phyloP scores from a whole-genome alignment of 2,329 filamentous ascomycete genomes.

The Torrubiella hemipterigena region DNA sequence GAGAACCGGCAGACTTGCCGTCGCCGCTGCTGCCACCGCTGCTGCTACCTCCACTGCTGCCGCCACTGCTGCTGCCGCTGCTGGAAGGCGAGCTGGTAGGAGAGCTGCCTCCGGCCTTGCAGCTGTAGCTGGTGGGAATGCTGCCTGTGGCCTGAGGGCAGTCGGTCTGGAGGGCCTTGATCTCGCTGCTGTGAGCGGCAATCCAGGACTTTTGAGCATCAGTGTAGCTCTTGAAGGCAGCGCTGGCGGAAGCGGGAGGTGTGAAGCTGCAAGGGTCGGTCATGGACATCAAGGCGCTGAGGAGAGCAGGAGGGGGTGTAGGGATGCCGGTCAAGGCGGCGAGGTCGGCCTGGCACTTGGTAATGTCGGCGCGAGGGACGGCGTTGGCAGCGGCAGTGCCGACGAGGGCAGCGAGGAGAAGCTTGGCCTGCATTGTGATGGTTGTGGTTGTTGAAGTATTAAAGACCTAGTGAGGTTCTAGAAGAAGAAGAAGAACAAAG shows the following conservation, averaged over 20 bases:
- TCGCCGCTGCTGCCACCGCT: slow-evolving; percentile 5
- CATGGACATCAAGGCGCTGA: slow-evolving; percentile 12
- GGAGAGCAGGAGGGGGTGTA: slow-evolving; percentile 17
- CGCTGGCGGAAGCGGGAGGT: slow-evolving; percentile 17
- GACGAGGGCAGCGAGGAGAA: slow-evolving; percentile 4
- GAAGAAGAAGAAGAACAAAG: background rate
- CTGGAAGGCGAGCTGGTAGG: slow-evolving; percentile 24
- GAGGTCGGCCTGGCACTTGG: slow-evolving; percentile 13
- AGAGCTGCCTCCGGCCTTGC: background rate
- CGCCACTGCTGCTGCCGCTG: slow-evolving; percentile 15
- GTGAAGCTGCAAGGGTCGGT: slow-evolving; percentile 20
- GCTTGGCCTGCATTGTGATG: slow-evolving; percentile 6
- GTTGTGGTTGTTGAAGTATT: slow-evolving; percentile 2
- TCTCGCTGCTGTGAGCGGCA: slow-evolving; percentile 13
- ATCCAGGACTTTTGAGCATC: slow-evolving; percentile 18
- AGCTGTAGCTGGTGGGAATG: slow-evolving; percentile 2
- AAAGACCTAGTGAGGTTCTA: slow-evolving; percentile 38
- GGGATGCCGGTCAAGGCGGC: slow-evolving; percentile 14
- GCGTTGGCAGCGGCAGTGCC: slow-evolving; percentile 6
- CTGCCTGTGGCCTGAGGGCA: slow-evolving; percentile 13
- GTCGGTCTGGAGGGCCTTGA: slow-evolving; percentile 13
- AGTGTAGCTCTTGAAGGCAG: slow-evolving; percentile 19
- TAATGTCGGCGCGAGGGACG: slow-evolving; percentile 11
- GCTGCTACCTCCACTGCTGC: slow-evolving; percentile 3
- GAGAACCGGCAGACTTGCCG: slow-evolving; percentile 11